A percentile compares a stretch with the other conserved stretches of the same genome.
Conservation (phyloP, 2,329 filamentous ascomycete genomes). For the Fusarium duplospermum region DNA sequence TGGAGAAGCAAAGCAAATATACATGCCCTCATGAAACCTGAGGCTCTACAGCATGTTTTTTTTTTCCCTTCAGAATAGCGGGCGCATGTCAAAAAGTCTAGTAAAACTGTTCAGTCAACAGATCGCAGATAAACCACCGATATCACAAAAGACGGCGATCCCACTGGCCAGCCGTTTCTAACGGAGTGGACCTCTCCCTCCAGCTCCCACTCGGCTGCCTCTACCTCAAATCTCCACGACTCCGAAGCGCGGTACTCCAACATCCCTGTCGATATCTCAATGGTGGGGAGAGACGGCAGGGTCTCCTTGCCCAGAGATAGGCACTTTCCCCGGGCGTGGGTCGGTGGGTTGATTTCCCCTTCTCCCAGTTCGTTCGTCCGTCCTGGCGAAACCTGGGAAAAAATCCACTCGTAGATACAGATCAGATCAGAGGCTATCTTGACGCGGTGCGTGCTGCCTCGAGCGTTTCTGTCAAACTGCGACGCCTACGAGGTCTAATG, state of each 20-base stretch:
- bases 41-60: not conserved
- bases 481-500: not conserved
- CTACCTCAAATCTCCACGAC: slow-evolving; percentile 6
- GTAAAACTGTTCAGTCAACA: slow-evolving; percentile 29
- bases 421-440: slow-evolving; percentile 14
- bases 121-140: slow-evolving; percentile 9
- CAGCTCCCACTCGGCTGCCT: not conserved
- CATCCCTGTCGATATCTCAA: slow-evolving; percentile 4
- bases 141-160: slow-evolving; percentile 22
- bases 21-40: not conserved
- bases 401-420: slow-evolving; percentile 20
- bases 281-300: slow-evolving; percentile 3
- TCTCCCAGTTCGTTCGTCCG: not conserved
- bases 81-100: not conserved
- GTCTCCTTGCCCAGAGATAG: slow-evolving; percentile 24
- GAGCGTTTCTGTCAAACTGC: not conserved
- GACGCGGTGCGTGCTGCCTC: not conserved
- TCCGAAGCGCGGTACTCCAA: slow-evolving; percentile 4
- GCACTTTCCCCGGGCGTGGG: slow-evolving; percentile 32
- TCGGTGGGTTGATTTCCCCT: not conserved
- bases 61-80: not conserved
- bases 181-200: not conserved
- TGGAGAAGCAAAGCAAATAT: not conserved
- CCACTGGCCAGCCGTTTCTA: not conserved
- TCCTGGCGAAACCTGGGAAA: not conserved